Evolutionary conservation across 129 eudicot species (phyloP).

Genomic region (Lactuca saligna): DNA sequence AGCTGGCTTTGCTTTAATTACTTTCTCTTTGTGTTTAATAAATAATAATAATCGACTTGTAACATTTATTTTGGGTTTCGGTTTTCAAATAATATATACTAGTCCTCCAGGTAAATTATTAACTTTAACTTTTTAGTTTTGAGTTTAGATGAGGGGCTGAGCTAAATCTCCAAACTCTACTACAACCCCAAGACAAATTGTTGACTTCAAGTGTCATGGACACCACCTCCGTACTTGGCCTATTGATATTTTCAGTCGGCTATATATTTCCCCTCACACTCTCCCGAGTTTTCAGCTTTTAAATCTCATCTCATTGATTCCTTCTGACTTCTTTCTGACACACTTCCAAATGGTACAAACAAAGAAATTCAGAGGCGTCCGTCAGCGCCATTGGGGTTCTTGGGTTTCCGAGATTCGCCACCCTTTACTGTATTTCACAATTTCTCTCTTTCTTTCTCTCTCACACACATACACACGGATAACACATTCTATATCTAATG

Average conservation of each 20-base stretch:
- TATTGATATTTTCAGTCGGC: conserved; percentile 11
- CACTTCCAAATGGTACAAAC: conserved; percentile 52
- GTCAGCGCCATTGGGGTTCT: conserved; percentile 99
- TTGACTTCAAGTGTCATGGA: conserved; percentile 6
- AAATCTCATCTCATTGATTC: neutral
- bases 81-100: neutral
- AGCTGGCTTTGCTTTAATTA: conserved; percentile 14
- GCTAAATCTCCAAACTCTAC: neutral
- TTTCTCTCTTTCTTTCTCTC: too few species aligned
- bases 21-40: conserved; percentile 12
- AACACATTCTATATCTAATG: neutral
- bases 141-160: neutral
- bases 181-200: conserved; percentile 5
- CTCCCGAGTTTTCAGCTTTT: conserved; percentile 30
- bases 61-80: neutral
- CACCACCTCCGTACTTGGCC: conserved; percentile 19
- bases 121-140: conserved; percentile 5
- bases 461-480: neutral
- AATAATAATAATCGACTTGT: neutral
- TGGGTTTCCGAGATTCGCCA: conserved; percentile 99
- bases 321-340: conserved; percentile 19
- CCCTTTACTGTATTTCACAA: conserved; percentile 60
- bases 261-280: conserved; percentile 14
- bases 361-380: conserved; percentile 91
- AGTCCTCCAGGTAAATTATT: conserved; percentile 22